Evolutionary conservation across 768 basidiomycete species (phyloP).

Genomic region (Lactifluus pinguis): DNA sequence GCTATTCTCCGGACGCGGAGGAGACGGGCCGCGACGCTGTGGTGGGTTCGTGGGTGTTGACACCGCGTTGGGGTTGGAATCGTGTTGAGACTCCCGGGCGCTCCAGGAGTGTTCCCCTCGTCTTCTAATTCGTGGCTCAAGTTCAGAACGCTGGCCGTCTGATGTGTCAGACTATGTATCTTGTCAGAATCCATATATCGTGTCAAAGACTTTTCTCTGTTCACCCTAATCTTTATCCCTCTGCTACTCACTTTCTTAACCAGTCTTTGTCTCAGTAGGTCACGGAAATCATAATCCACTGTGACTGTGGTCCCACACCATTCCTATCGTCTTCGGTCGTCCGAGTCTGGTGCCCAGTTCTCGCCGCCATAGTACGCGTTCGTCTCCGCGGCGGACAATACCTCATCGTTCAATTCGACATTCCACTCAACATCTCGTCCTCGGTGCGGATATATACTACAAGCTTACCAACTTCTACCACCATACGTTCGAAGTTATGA

Average conservation of each 20-base stretch:
- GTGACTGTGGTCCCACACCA: no score
- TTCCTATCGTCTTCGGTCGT: conserved; percentile 55
- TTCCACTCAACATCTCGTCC: conserved; percentile 65
- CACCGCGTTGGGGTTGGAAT: no score
- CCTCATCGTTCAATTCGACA: conserved; percentile 59
- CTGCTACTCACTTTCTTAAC: not conserved
- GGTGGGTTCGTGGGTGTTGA: no score
- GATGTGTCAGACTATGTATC: no score
- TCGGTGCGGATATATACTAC: conserved; percentile 92
- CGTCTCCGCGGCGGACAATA: conserved; percentile 37
- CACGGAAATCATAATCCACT: conserved; percentile 90
- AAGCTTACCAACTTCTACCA: conserved; percentile 95
- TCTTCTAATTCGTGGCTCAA: no score
- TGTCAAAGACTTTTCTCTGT: no score
- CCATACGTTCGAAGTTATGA: conserved; percentile 92
- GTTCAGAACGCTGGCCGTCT: no score
- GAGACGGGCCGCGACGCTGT: no score
- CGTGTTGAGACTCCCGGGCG: no score
- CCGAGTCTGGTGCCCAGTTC: conserved; percentile 39
- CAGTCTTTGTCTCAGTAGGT: conserved; percentile 40
- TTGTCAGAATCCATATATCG: no score
- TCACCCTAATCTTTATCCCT: not conserved
- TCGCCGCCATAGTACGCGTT: conserved; percentile 68
- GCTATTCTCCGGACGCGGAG: no score
- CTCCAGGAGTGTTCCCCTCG: no score